Base-by-base conservation (phyloP, 169 alveolate genomes). In the Plasmodium billcollinsi region DNA sequence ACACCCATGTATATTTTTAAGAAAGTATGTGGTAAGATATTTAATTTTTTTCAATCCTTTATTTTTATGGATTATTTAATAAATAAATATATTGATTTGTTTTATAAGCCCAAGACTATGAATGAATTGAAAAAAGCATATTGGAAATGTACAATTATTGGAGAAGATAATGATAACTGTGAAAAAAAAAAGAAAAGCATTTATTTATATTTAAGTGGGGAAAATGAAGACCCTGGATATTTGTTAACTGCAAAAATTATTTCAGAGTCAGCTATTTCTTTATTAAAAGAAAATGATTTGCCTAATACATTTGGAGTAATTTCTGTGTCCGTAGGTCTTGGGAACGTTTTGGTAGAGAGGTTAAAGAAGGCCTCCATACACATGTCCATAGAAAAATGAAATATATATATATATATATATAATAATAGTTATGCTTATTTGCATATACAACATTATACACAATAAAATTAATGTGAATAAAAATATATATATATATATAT, bases 221-320 rank as follows among this genome's bases (percentile, higher is more conserved):
- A 83, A 72, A 83, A 83, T 70, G 91, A 83, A 69, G 91, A 83
- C 20, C 86, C 86, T 9, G 91, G 91, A 56, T 83, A 83, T 21
- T 56, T 83, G 12, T 62, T 83, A 58, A 69, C 61, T 12, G 83
- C 91, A 21, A 83, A 83, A 83, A 63, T 83, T 24, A 58, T 83
- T 33, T 67, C 91, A 4, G 91, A 83, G 45, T 29, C 74, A 9
- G 91, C 85, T 21, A 50, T 83, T n/a, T 54, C 85, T 26, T 49
- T 83, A 59, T 33, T 83, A 21, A 63, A 83, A 62, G 33, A 58
- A 7, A 52, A 52, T 1, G n/a, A 21, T 7, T 69, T 70, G 14
- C 73, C 71, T 2, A 50, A 69, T 5, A 56, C 26, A 15, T 69
- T 58, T 70, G 86, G 91, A 18, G 91, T 83, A 8, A 20, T 70